Evolutionary conservation across 1,284 basidiomycete species (phyloP).

Genomic region (Leccinum pseudoinsigne): DNA sequence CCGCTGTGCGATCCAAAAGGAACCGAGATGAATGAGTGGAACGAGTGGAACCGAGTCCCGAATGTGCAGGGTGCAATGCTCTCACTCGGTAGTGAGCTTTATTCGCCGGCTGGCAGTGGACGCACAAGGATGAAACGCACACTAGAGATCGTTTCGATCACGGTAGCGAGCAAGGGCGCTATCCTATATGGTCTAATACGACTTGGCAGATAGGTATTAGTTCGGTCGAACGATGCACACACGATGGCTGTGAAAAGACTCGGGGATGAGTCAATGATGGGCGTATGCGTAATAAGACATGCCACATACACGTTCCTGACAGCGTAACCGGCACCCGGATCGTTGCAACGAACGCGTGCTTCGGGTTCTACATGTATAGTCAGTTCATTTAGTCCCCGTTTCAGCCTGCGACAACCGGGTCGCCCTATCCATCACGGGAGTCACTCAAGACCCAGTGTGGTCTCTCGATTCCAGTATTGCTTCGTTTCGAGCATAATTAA

Average conservation of each 20-base stretch:
- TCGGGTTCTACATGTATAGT: slow-evolving; percentile 9
- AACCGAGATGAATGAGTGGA: neutral
- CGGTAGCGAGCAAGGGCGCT: neutral
- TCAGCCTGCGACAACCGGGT: neutral
- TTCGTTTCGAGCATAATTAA: neutral
- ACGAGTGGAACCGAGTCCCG: neutral
- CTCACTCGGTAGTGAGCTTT: neutral
- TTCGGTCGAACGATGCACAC: slow-evolving; percentile 5
- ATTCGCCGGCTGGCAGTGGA: neutral
- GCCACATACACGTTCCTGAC: slow-evolving; percentile 11
- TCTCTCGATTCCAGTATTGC: neutral
- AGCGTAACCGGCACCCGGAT: slow-evolving; percentile 1
- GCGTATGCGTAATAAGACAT: slow-evolving; percentile 19
- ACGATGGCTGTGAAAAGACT: neutral
- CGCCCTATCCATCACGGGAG: too few species aligned
- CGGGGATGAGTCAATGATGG: slow-evolving; percentile 1
- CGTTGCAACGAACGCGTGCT: slow-evolving; percentile 15
- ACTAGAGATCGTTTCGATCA: neutral
- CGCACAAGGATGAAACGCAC: neutral
- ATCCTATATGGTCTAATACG: neutral
- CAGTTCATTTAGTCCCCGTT: slow-evolving; percentile 5
- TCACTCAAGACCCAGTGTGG: neutral
- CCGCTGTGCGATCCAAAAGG: neutral
- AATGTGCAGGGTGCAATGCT: neutral
- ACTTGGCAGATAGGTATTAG: neutral